phyloP scores from a whole-genome alignment of 1,284 basidiomycete genomes.

The Leccinum huronense region DNA sequence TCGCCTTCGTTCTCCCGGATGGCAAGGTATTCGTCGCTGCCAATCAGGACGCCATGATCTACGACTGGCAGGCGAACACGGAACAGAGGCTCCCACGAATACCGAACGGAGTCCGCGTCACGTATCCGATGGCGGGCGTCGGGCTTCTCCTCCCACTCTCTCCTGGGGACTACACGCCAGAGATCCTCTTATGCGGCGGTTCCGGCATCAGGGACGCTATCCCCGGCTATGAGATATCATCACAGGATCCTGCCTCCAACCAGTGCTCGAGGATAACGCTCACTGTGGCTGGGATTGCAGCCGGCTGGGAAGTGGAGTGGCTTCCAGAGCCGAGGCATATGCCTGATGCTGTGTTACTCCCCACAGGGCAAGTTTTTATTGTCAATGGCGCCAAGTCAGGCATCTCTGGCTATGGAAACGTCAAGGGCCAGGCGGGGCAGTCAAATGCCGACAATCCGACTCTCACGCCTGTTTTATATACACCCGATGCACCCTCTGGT shows the following conservation, averaged over 20 bases:
- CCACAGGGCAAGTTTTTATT: constrained; percentile 73
- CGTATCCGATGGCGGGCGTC: constrained; percentile 79
- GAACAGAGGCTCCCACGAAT: constrained; percentile 66
- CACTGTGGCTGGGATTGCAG: constrained; percentile 59
- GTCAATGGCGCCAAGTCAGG: constrained; percentile 76
- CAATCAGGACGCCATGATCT: constrained; percentile 77
- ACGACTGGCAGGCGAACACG: constrained; percentile 66
- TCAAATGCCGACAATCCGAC: constrained; percentile 82
- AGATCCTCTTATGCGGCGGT: constrained; percentile 78
- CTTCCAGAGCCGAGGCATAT: constrained; percentile 76
- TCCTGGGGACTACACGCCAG: constrained; percentile 63
- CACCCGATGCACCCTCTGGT: constrained; percentile 58
- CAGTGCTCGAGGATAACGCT: constrained; percentile 74
- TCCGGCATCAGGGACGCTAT: constrained; percentile 64
- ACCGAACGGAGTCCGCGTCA: constrained; percentile 78
- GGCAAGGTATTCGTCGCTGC: constrained; percentile 76
- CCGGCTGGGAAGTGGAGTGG: constrained; percentile 71
- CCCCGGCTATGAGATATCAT: constrained; percentile 61
- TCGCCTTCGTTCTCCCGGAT: constrained; percentile 72
- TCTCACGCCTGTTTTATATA: constrained; percentile 72
- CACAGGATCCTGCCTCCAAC: constrained; percentile 66
- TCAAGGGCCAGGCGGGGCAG: constrained; percentile 61
- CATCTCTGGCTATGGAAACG: constrained; percentile 84
- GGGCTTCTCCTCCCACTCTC: constrained; percentile 70
- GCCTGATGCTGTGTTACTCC: constrained; percentile 80